Conservation (phyloP, 495 filamentous ascomycete species). For the Pyronema omphalodes region DNA sequence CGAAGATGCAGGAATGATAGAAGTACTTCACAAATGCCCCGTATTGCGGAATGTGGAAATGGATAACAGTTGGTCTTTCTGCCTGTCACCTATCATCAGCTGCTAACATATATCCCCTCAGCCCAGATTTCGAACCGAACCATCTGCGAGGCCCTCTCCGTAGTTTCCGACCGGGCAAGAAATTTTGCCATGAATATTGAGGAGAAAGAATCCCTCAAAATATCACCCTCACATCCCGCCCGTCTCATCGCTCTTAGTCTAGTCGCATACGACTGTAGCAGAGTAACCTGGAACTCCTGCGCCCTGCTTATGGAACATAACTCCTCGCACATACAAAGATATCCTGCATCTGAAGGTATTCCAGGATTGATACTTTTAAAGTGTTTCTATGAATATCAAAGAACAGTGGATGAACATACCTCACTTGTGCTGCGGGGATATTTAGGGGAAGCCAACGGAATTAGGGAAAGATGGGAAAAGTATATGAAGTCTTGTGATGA, state of each 20-base stretch:
- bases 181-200: background rate
- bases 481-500: slow-evolving; percentile 88
- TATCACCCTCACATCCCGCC: slow-evolving; percentile 20
- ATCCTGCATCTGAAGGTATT: slow-evolving; percentile 32
- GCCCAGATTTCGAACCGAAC: slow-evolving; percentile 66
- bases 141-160: slow-evolving; percentile 67
- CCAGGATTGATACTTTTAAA: slow-evolving; percentile 67
- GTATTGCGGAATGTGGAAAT: slow-evolving; percentile 55
- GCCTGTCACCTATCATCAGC: background rate
- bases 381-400: slow-evolving; percentile 90
- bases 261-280: slow-evolving; percentile 78
- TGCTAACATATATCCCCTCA: background rate
- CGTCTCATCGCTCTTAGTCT: slow-evolving; percentile 46
- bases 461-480: slow-evolving; percentile 84
- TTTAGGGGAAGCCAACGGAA: slow-evolving; percentile 42
- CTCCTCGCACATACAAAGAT: slow-evolving; percentile 34
- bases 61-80: slow-evolving; percentile 49
- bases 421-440: slow-evolving; percentile 66
- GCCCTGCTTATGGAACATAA: slow-evolving; percentile 75
- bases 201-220: slow-evolving; percentile 21
- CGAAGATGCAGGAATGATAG: slow-evolving; percentile 70
- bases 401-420: slow-evolving; percentile 80
- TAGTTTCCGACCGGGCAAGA: slow-evolving; percentile 42
- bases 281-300: slow-evolving; percentile 83
- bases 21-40: slow-evolving; percentile 56